Base-by-base conservation (phyloP, 2,329 filamentous ascomycete genomes). In the Colletotrichum euphorbiae region DNA sequence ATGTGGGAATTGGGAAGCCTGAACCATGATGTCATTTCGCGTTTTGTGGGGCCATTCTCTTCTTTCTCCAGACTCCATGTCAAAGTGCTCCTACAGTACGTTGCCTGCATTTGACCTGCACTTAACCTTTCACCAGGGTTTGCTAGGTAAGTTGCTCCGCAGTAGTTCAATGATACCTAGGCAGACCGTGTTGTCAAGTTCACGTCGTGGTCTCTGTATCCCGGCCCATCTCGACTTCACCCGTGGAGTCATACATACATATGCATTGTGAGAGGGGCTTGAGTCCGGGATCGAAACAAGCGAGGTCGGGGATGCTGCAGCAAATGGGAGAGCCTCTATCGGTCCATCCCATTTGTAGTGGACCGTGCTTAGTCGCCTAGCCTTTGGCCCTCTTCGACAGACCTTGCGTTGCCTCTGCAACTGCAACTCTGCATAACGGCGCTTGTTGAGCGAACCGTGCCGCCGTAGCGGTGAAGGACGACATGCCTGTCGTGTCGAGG, bases 181-280 rank as follows among this genome's bases (percentile, higher is more conserved):
- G 21, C 28, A 28, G 28, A 24, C 36, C 46, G 31, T 40, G 21
- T 36, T 52, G 46, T 38, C 42, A 28, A 21, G 46, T 38, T 36
- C 17, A n/a, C 9, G 51, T 63, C 58, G 36, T 28, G 31, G 36
- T 38, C 15, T 28, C 64, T 48, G 60, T 46, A 57, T 45, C 58
- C 40, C 65, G 40, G 52, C 38, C 38, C 15, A 46, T 59, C 46
- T 59, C 65, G 65, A 50, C 65, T 21, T n/a, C 36, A 61, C n/a
- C 61, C 46, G 46, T 65, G 60, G 65, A 59, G 61, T 60, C 55
- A 5, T 42, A 48, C 61, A 68, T 60, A 54, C 62, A 69, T 56
- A 69, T 69, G 66, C 66, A 60, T 66, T 54, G 24, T 36, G 24
- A 68, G 65, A 66, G 61, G 54, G 61, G 65, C 65, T 68, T 65